Evolutionary conservation across 83 land plant species (phyloP).

Genomic region (Isoetes engelmannii): DNA sequence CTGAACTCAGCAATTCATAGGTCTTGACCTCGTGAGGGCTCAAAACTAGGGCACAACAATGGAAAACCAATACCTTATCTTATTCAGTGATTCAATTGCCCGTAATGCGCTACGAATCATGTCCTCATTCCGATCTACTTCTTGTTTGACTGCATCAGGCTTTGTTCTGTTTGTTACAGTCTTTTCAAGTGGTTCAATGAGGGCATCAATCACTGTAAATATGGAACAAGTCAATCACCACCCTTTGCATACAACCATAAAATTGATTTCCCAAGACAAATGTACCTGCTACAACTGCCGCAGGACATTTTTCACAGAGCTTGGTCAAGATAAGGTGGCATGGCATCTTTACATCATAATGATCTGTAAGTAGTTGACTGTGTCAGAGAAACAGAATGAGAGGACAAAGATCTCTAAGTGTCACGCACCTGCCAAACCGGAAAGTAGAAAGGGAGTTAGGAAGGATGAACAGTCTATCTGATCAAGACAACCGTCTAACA

Average conservation of each 20-base stretch:
- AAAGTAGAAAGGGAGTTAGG: conserved; percentile 69
- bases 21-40: not conserved
- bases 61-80: conserved; percentile 56
- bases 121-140: conserved; percentile 97
- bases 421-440: conserved; percentile 76
- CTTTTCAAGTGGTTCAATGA: conserved; percentile 89
- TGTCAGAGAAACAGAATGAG: not conserved
- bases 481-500: conserved; percentile 90
- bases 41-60: not conserved
- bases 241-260: not conserved
- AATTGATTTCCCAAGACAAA: not conserved
- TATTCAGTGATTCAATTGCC: conserved; percentile 81
- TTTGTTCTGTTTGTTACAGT: conserved; percentile 84
- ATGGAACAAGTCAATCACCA: conserved; percentile 12
- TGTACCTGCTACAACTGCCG: conserved; percentile 87
- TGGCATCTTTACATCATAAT: conserved; percentile 99
- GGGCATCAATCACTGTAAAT: conserved; percentile 69
- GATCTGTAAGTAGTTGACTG: conserved; percentile 52
- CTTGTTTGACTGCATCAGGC: conserved; percentile 97
- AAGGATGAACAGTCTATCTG: conserved; percentile 88
- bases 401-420: not conserved
- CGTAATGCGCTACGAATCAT: conserved; percentile 97
- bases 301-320: conserved; percentile 84
- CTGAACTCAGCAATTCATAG: too few relatives aligned
- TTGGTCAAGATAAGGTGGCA: conserved; percentile 96